These are phyloP conservation scores for Cyclaneusma minus DNA, from an alignment of 2,329 filamentous ascomycete genomes.

Conservation along the genomic window DNA sequence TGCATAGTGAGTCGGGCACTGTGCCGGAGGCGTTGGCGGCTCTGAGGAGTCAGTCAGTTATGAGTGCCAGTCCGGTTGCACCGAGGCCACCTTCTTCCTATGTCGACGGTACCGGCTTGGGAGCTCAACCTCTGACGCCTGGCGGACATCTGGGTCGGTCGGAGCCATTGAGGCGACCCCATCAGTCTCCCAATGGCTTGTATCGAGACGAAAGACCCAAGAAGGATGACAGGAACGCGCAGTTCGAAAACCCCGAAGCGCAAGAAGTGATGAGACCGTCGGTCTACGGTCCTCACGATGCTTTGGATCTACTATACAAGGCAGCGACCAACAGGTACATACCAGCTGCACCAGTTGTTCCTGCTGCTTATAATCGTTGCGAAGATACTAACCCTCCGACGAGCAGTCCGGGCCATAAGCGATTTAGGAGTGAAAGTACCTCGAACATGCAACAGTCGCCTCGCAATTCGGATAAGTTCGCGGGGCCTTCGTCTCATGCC, in stretches of 20 bases:
- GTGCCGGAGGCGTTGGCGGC: no score
- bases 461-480: no score
- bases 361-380: slow-evolving; percentile 29
- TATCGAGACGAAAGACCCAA: slow-evolving; percentile 16
- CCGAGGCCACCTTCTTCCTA: slow-evolving; percentile 10
- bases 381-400: slow-evolving; percentile 30
- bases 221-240: slow-evolving; percentile 40
- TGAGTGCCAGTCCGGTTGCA: no score
- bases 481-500: no score
- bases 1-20: slow-evolving; percentile 31
- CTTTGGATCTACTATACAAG: slow-evolving; percentile 80
- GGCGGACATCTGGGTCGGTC: slow-evolving; percentile 49
- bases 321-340: slow-evolving; percentile 49
- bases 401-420: slow-evolving; percentile 19
- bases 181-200: slow-evolving; percentile 22
- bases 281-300: slow-evolving; percentile 85
- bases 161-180: slow-evolving; percentile 50
- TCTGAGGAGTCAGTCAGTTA: no score
- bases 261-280: slow-evolving; percentile 50
- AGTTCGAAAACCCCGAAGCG: slow-evolving; percentile 49
- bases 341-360: slow-evolving; percentile 16
- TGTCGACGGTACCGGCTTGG: slow-evolving; percentile 4
- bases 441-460: no score
- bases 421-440: slow-evolving; percentile 10
- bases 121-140: slow-evolving; percentile 51